Evolutionary conservation across 1,139 yeast genomes (phyloP).

Genomic region (Pichia kudriavzevii): DNA sequence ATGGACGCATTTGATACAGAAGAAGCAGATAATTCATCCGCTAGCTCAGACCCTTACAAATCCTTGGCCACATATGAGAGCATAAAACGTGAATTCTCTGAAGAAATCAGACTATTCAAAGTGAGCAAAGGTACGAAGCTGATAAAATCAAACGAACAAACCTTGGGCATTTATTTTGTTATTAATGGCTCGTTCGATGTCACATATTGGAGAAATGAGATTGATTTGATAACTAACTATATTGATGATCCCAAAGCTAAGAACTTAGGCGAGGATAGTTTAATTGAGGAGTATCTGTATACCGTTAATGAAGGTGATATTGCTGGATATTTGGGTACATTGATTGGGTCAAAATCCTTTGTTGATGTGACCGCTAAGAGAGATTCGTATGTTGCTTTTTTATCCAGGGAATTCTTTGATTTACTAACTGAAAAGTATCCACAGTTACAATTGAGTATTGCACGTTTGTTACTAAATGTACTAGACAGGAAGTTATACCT

Average conservation of each 20-base stretch:
- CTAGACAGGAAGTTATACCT: conserved; percentile 62
- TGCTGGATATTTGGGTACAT: conserved; percentile 79
- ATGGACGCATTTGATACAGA: conserved; percentile 4
- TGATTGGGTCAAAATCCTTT: conserved; percentile 74
- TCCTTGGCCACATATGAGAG: conserved; percentile 34
- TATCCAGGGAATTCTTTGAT: conserved; percentile 58
- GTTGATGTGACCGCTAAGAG: conserved; percentile 57
- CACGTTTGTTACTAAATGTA: conserved; percentile 59
- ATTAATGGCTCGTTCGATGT: conserved; percentile 73
- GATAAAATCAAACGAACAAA: conserved; percentile 56
- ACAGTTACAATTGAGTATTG: conserved; percentile 67
- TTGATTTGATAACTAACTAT: conserved; percentile 19
- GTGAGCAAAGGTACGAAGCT: conserved; percentile 49
- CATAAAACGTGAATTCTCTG: conserved; percentile 60
- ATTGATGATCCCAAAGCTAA: conserved; percentile 20
- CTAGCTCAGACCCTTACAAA: conserved; percentile 11
- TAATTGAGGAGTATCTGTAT: conserved; percentile 40
- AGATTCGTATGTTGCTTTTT: conserved; percentile 58
- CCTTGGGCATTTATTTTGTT: conserved; percentile 72
- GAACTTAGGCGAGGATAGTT: conserved; percentile 11
- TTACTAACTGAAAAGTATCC: conserved; percentile 69
- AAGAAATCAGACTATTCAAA: conserved; percentile 49
- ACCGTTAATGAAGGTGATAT: conserved; percentile 71
- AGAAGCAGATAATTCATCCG: conserved; percentile 9
- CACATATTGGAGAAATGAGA: conserved; percentile 29